Evolutionary conservation across 257 asterid species (phyloP).

Genomic region (Ehretia macrophylla): DNA sequence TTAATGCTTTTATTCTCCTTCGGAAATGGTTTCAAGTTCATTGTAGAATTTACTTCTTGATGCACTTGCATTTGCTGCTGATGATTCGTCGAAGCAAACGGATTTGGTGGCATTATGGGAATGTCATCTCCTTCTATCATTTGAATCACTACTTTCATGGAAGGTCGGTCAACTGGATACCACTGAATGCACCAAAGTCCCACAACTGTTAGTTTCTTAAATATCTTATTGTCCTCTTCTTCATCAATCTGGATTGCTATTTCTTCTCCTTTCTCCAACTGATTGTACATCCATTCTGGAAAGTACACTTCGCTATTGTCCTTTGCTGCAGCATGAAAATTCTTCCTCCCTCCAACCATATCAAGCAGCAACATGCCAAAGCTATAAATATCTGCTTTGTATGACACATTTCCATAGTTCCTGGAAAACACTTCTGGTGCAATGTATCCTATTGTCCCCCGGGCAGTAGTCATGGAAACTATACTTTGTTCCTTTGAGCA

Average conservation of each 20-base stretch:
- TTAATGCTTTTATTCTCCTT: too few species aligned
- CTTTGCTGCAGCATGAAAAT: conserved; percentile 8
- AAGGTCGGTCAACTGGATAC: conserved; percentile 28
- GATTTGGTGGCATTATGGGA: conserved; percentile 28
- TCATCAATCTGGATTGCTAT: conserved; percentile 6
- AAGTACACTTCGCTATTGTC: conserved; percentile 24
- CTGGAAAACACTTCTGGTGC: conserved; percentile 39
- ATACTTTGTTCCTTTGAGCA: conserved; percentile 23
- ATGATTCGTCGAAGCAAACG: conserved; percentile 14
- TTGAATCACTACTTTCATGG: conserved; percentile 26
- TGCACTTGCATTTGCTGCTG: too few species aligned
- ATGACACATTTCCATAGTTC: conserved; percentile 28
- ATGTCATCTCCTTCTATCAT: conserved; percentile 34
- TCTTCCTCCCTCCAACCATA: conserved; percentile 39
- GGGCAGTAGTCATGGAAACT: conserved; percentile 26
- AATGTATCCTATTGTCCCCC: conserved; percentile 26
- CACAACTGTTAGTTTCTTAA: conserved; percentile 18
- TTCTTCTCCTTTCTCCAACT: conserved; percentile 19
- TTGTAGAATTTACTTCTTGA: too few species aligned
- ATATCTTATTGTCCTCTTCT: conserved; percentile 5
- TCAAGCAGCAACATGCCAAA: conserved; percentile 38
- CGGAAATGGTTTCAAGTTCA: too few species aligned
- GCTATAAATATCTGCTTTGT: conserved; percentile 35
- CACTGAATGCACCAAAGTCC: conserved; percentile 38
- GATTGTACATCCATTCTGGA: conserved; percentile 35